Evolutionary conservation across 495 filamentous ascomycete species (phyloP).

Genomic region (Delitschia confertaspora): DNA sequence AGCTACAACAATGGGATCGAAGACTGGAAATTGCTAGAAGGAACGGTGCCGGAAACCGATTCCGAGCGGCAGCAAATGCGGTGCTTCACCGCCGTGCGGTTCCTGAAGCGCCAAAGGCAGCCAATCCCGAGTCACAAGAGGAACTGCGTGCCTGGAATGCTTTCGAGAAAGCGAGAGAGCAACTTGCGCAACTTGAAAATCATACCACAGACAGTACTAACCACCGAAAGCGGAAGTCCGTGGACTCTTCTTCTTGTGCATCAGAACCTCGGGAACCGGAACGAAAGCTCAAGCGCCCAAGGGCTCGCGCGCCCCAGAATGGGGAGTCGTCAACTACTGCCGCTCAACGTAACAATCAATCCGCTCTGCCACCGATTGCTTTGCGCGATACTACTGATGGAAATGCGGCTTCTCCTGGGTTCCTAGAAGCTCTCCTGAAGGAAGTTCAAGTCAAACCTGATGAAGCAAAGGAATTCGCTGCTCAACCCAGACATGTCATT

Average conservation of each 20-base stretch:
- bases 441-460: conserved; percentile 66
- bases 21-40: conserved; percentile 69
- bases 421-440: conserved; percentile 72
- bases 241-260: conserved; percentile 59
- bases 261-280: conserved; percentile 53
- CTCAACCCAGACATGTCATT: conserved; percentile 23
- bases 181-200: conserved; percentile 23
- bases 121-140: conserved; percentile 60
- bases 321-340: conserved; percentile 29
- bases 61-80: conserved; percentile 46
- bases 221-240: conserved; percentile 69
- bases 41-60: conserved; percentile 55
- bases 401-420: conserved; percentile 46
- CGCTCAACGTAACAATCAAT: conserved; percentile 16
- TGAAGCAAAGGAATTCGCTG: conserved; percentile 21
- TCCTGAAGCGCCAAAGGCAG: conserved; percentile 36
- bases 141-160: conserved; percentile 82
- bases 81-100: conserved; percentile 16
- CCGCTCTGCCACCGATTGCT: conserved; percentile 19
- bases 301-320: conserved; percentile 51
- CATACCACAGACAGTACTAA: conserved; percentile 35
- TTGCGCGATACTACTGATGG: conserved; percentile 33
- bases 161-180: conserved; percentile 71
- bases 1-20: conserved; percentile 67
- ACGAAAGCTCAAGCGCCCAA: conserved; percentile 74